These are phyloP conservation scores for Pleodorina starrii DNA, from an alignment of 139 green algal species.

Conservation along the genomic window DNA sequence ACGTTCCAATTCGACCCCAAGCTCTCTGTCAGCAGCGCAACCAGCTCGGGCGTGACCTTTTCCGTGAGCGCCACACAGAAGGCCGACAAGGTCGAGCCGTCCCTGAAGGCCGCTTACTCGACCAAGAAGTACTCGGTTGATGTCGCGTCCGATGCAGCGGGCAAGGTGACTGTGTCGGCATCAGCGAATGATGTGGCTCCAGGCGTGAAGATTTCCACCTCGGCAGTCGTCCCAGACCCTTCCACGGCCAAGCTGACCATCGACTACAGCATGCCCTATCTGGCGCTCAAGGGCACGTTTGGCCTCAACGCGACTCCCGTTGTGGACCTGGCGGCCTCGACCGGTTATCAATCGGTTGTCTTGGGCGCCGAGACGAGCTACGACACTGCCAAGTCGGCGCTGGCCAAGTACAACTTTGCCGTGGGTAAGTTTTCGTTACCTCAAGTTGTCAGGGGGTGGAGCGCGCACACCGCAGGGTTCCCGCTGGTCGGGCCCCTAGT, in stretches of 20 bases:
- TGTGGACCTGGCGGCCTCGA: constrained; percentile 60
- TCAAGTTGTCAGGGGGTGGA: background rate
- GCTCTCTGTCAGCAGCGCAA: constrained; percentile 59
- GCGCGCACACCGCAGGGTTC: too few species aligned
- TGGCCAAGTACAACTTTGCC: constrained; percentile 71
- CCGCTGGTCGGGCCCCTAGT: too few species aligned
- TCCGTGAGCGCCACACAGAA: constrained; percentile 57
- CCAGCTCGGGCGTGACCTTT: constrained; percentile 53
- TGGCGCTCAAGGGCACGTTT: constrained; percentile 58
- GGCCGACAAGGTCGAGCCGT: constrained; percentile 60
- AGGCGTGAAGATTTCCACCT: constrained; percentile 53
- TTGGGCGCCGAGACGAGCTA: constrained; percentile 55
- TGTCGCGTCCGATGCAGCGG: background rate
- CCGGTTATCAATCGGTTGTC: constrained; percentile 56
- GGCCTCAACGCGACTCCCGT: constrained; percentile 61
- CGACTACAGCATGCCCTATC: constrained; percentile 59
- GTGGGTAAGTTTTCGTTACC: constrained; percentile 40
- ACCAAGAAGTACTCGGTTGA: constrained; percentile 56
- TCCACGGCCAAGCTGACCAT: constrained; percentile 64
- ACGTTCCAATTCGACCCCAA: constrained; percentile 65
- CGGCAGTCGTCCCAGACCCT: constrained; percentile 42
- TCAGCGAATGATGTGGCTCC: constrained; percentile 32
- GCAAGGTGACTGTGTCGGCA: constrained; percentile 32
- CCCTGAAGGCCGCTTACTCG: constrained; percentile 53
- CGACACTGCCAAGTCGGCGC: constrained; percentile 56